Percentiles rank a stretch among this genome's conserved stretches.
phyloP scores from a whole-genome alignment of 805 yeast species.

The Metschnikowia koreensis region DNA sequence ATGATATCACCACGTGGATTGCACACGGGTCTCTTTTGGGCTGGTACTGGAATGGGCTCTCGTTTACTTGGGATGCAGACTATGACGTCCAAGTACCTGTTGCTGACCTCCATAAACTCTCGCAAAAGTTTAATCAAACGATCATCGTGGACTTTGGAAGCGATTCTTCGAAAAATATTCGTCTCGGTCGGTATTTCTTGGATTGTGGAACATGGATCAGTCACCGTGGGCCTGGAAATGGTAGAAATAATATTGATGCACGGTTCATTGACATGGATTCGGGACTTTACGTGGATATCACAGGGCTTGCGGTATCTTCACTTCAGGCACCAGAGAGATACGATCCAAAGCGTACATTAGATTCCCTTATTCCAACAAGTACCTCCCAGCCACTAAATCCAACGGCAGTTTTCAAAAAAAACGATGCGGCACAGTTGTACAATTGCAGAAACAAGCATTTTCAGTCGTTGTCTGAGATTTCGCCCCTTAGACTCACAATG shows the following conservation, averaged over 20 bases:
- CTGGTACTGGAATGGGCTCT: conserved; percentile 30
- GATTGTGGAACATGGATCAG: conserved; percentile 48
- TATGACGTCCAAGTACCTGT: conserved; percentile 30
- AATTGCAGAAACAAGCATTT: conserved; percentile 43
- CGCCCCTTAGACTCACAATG: conserved; percentile 41
- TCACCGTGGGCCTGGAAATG: conserved; percentile 48
- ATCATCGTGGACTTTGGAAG: conserved; percentile 29
- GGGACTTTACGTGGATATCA: conserved; percentile 71
- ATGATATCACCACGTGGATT: conserved; percentile 26
- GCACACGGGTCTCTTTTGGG: conserved; percentile 29
- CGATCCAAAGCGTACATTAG: conserved; percentile 3
- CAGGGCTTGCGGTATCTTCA: conserved; percentile 49
- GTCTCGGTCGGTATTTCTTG: conserved; percentile 49
- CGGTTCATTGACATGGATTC: conserved; percentile 71
- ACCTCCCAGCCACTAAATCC: conserved; percentile 11
- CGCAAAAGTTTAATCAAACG: conserved; percentile 23
- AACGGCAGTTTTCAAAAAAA: conserved; percentile 21
- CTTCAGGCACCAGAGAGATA: conserved; percentile 6
- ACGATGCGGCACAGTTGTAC: conserved; percentile 26
- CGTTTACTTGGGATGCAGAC: conserved; percentile 31
- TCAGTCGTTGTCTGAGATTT: conserved; percentile 30
- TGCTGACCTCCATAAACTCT: conserved; percentile 22
- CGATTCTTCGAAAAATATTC: conserved; percentile 42
- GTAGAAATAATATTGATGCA: conserved; percentile 56
- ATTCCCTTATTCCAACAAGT: conserved; percentile 22